phyloP scores from a whole-genome alignment of 1,284 basidiomycete species.

The Trichosporon coremiiforme region DNA sequence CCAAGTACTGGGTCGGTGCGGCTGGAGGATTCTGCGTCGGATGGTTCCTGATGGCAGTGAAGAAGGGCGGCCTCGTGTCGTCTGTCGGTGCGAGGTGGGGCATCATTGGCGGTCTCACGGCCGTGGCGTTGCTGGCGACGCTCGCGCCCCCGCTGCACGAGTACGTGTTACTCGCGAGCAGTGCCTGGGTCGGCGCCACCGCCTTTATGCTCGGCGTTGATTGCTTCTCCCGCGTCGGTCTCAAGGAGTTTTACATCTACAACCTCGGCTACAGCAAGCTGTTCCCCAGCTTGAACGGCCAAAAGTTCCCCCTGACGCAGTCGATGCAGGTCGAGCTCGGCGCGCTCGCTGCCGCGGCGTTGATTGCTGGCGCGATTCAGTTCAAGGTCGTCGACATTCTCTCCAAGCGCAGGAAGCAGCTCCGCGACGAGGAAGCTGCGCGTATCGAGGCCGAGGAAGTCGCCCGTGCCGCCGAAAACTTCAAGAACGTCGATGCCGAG shows the following conservation, averaged over 20 bases:
- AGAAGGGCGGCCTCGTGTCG: constrained; percentile 76
- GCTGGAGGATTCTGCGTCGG: constrained; percentile 86
- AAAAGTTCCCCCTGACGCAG: constrained; percentile 81
- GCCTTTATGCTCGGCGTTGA: constrained; percentile 89
- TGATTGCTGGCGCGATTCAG: constrained; percentile 85
- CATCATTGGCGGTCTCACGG: constrained; percentile 67
- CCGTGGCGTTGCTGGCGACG: constrained; percentile 65
- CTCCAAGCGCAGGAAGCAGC: constrained; percentile 74
- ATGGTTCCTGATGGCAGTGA: constrained; percentile 83
- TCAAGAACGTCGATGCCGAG: constrained; percentile 70
- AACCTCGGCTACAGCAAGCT: constrained; percentile 74
- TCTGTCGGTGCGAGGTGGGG: constrained; percentile 78
- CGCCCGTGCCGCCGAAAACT: constrained; percentile 69
- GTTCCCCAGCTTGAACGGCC: constrained; percentile 73
- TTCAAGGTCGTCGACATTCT: constrained; percentile 79
- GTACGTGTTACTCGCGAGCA: constrained; percentile 75
- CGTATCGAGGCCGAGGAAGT: constrained; percentile 75
- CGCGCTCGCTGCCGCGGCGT: constrained; percentile 70
- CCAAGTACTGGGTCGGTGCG: constrained; percentile 80
- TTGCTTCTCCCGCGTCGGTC: constrained; percentile 83
- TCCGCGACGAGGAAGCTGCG: constrained; percentile 69
- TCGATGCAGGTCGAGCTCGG: constrained; percentile 93
- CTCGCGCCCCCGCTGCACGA: constrained; percentile 74
- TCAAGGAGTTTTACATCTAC: constrained; percentile 97
- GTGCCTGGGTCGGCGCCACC: constrained; percentile 77